These are phyloP conservation scores for Microstegium vimineum DNA, from an alignment of 176 grass and related monocot genomes.

Conservation along the genomic window DNA sequence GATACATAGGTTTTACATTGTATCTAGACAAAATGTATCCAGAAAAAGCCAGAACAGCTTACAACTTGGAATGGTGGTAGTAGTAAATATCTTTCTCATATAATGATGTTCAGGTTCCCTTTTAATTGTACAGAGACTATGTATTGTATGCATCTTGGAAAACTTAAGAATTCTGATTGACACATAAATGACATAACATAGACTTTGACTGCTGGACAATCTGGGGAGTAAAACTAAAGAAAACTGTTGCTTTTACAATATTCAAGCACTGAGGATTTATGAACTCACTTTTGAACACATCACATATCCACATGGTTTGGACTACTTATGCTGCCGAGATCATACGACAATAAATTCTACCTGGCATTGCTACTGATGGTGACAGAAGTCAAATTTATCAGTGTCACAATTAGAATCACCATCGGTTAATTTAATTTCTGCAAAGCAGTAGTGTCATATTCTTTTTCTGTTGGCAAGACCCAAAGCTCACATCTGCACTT, in stretches of 20 bases:
- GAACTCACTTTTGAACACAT: neutral
- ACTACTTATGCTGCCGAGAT: constrained; percentile 16
- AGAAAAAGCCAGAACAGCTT: neutral
- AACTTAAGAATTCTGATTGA: neutral
- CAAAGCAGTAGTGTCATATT: neutral
- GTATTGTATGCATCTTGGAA: neutral
- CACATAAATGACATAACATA: constrained; percentile 12
- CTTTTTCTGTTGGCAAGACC: neutral
- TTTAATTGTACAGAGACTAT: neutral
- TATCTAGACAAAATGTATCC: neutral
- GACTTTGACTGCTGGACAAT: neutral
- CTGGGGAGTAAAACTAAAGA: neutral
- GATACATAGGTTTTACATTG: neutral
- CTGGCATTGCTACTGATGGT: neutral
- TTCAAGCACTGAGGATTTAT: neutral
- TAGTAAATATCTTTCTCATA: neutral
- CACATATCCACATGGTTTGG: neutral
- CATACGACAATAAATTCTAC: neutral
- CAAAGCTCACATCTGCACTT: neutral
- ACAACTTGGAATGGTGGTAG: neutral
- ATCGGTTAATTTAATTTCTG: neutral
- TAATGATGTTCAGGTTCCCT: neutral
- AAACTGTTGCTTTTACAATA: neutral
- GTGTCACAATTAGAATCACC: neutral
- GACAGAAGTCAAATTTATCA: neutral